phyloP scores from a whole-genome alignment of 2,329 filamentous ascomycete species.

The Huntiella omanensis region DNA sequence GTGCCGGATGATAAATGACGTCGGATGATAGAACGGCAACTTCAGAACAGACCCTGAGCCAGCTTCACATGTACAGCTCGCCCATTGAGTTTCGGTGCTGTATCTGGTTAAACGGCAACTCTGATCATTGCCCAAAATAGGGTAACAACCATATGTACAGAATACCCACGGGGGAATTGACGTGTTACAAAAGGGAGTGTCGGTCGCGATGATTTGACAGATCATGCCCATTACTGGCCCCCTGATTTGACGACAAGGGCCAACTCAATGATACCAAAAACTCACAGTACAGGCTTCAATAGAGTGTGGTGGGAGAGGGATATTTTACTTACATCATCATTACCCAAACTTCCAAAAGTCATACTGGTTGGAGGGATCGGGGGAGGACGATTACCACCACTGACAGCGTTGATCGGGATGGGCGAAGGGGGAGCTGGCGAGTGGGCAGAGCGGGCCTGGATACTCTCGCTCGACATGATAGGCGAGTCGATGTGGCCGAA shows the following conservation, averaged over 20 bases:
- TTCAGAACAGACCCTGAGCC: background rate
- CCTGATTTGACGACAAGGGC: no score
- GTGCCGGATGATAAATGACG: background rate
- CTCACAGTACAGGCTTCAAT: no score
- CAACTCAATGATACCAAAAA: no score
- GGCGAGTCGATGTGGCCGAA: constrained; percentile 65
- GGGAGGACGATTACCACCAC: constrained; percentile 67
- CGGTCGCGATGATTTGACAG: no score
- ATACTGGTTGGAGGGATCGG: constrained; percentile 54
- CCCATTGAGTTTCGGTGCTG: no score
- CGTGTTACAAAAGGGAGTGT: no score
- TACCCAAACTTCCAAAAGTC: constrained; percentile 68
- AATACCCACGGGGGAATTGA: no score
- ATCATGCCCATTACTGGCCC: no score
- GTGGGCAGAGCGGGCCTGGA: constrained; percentile 34
- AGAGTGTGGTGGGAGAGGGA: background rate
- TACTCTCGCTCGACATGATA: constrained; percentile 46
- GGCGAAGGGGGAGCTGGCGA: constrained; percentile 85
- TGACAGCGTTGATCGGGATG: constrained; percentile 66
- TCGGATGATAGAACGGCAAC: background rate
- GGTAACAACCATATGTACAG: no score
- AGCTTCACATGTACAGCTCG: no score
- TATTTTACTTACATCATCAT: constrained; percentile 53
- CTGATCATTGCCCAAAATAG: no score
- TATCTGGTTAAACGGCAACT: no score